Evolutionary conservation across 495 filamentous ascomycete genomes (phyloP), one percentile per base, ranked within the genome.

Genomic region (Xylaria curta): DNA sequence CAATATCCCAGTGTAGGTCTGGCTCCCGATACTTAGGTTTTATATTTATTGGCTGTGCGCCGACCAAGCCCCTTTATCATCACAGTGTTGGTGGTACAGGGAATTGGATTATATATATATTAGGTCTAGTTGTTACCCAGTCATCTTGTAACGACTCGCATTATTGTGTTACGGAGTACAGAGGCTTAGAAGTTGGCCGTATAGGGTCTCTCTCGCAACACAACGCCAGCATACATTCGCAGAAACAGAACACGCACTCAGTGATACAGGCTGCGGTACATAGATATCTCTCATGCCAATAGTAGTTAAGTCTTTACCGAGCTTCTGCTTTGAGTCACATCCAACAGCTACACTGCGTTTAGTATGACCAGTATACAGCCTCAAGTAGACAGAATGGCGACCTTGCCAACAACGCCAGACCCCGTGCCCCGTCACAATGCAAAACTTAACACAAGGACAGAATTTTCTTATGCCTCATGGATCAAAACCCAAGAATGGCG

Each of bases 401-500:
- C 26, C 51, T 24, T 36, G 53, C 44, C 38, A 36, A 62, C 31
- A 61, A 70, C 68, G 13, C 68, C 58, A 19, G 19, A 36, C 54
- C 2, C 68, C 44, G 49, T 8, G 68, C 58, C 46, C 42, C 44
- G 46, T 63, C 4, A 69, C 28, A 15, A 49, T 42, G 28, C 42
- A 62, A 13, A 59, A 53, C 40, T 46, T 33, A 61, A 36, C 19
- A 53, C 8, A 58, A 54, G 21, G 51, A 33, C 46, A 10, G 10
- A 15, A n/a, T 15, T 26, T 19, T 8, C 28, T 3, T 8, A 12
- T 19, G 15, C 31, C 36, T 3, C 13, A 21, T 19, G 17, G 24
- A 26, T 72, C 51, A 78, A 33, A 83, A 68, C 28, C 75, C 78
- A 31, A 87, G 66, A 7, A 75, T 75, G 54, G 66, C 76, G 72